phyloP scores from a whole-genome alignment of 2,329 filamentous ascomycete species.

The Ilyonectria sp. region DNA sequence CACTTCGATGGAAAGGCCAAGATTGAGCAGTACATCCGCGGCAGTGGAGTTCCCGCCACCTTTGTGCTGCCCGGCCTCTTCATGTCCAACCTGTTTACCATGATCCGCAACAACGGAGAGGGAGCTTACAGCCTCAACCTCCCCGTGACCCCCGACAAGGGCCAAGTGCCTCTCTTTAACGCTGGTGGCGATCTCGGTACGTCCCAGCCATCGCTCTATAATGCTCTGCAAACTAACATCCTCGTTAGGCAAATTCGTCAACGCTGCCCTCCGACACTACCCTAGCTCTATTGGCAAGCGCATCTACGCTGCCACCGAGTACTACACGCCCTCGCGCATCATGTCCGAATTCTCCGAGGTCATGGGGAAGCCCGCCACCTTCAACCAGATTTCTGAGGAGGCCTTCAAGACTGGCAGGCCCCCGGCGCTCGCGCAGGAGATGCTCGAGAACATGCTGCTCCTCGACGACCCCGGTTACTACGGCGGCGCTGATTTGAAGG shows the following conservation, averaged over 20 bases:
- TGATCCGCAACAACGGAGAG: conserved; percentile 49
- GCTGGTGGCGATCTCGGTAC: conserved; percentile 58
- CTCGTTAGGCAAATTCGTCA: conserved; percentile 52
- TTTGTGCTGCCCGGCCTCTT: conserved; percentile 69
- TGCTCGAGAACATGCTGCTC: conserved; percentile 61
- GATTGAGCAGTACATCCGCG: conserved; percentile 70
- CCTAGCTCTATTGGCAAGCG: conserved; percentile 49
- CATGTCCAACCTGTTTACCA: conserved; percentile 64
- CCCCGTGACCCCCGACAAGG: conserved; percentile 50
- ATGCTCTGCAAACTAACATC: background rate
- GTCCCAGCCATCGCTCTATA: conserved; percentile 29
- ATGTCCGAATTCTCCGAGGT: conserved; percentile 54
- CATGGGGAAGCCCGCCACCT: conserved; percentile 52
- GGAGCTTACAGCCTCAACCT: conserved; percentile 49
- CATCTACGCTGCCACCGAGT: conserved; percentile 55
- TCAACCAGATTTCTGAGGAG: conserved; percentile 51
- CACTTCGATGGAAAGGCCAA: conserved; percentile 72
- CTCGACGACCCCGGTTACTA: conserved; percentile 61
- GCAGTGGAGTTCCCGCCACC: conserved; percentile 62
- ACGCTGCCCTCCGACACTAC: conserved; percentile 52
- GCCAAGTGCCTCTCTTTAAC: conserved; percentile 57
- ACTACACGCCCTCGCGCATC: conserved; percentile 52
- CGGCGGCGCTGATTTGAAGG: conserved; percentile 51
- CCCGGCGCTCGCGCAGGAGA: conserved; percentile 49
- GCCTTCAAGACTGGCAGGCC: conserved; percentile 55